Evolutionary conservation across 129 eudicot genomes (phyloP).

Genomic region (Oenanthe sinensis): DNA sequence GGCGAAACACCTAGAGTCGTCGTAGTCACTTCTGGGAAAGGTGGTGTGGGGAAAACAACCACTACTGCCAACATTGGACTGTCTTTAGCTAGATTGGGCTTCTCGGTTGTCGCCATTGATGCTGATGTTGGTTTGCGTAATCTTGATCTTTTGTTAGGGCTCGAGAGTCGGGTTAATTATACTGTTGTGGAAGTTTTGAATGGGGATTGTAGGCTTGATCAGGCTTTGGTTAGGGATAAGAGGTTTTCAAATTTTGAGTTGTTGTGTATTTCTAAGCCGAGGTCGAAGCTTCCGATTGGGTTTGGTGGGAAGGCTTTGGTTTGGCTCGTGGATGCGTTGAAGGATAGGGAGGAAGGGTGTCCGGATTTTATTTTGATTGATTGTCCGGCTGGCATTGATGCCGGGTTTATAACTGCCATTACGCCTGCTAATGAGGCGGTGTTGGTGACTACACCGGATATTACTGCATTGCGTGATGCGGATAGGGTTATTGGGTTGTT

Average conservation of each 20-base stretch:
- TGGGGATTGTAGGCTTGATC: constrained; percentile 97
- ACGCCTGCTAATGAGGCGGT: constrained; percentile 94
- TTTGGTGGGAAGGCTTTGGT: constrained; percentile 86
- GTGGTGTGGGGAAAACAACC: constrained; percentile 82
- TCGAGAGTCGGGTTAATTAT: constrained; percentile 91
- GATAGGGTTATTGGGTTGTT: constrained; percentile 91
- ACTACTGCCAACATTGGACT: constrained; percentile 88
- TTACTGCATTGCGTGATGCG: constrained; percentile 78
- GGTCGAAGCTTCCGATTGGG: constrained; percentile 84
- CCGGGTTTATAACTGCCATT: constrained; percentile 88
- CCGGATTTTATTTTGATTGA: constrained; percentile 81
- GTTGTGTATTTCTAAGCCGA: constrained; percentile 80
- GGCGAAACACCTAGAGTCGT: constrained; percentile 84
- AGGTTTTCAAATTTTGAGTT: constrained; percentile 87
- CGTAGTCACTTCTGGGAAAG: constrained; percentile 90
- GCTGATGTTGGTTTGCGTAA: constrained; percentile 96
- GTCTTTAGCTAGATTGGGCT: constrained; percentile 76
- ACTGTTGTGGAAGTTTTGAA: constrained; percentile 87
- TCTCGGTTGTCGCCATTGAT: constrained; percentile 88
- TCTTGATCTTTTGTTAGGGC: constrained; percentile 88
- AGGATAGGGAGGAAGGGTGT: constrained; percentile 59
- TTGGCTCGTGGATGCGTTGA: constrained; percentile 94
- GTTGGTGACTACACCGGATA: constrained; percentile 88
- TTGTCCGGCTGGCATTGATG: constrained; percentile 90
- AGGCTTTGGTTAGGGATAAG: constrained; percentile 81